A percentile compares a stretch with the other conserved stretches of the same genome.
These are phyloP conservation scores for Croton laevigatus DNA, from an alignment of 441 rosid species.

Conservation along the genomic window DNA sequence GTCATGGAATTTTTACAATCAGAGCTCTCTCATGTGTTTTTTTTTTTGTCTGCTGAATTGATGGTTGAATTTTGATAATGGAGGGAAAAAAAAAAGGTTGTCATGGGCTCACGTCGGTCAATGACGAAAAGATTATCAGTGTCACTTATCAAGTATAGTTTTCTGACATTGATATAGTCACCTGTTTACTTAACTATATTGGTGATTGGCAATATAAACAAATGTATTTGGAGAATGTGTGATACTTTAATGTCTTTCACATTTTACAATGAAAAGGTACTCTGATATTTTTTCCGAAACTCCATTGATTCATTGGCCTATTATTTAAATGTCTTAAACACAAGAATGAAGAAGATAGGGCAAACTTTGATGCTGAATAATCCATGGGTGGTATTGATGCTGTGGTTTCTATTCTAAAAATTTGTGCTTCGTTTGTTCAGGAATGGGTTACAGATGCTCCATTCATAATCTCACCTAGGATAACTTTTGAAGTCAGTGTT, in stretches of 20 bases:
- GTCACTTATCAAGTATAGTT: not conserved
- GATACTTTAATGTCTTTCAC: not conserved
- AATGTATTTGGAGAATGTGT: not conserved
- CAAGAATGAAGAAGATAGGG: not conserved
- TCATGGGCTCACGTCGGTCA: not conserved
- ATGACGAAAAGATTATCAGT: not conserved
- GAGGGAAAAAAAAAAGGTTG: not conserved
- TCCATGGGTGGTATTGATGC: slow-evolving; percentile 1
- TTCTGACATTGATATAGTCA: not conserved
- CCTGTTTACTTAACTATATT: slow-evolving; percentile 2
- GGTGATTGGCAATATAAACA: not conserved
- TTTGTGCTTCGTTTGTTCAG: slow-evolving; percentile 44
- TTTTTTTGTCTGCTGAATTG: not conserved
- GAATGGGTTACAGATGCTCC: slow-evolving; percentile 99
- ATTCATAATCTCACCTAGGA: slow-evolving; percentile 97
- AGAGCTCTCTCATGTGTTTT: not conserved
- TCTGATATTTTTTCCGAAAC: no score
- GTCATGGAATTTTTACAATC: not conserved
- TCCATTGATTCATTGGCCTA: not conserved
- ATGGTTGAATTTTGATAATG: not conserved
- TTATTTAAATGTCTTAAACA: not conserved
- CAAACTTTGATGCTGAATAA: not conserved
- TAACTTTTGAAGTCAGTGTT: slow-evolving; percentile 94
- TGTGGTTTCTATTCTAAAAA: slow-evolving; percentile 19
- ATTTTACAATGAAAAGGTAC: not conserved